phyloP scores from a whole-genome alignment of 306 rosid species.

The Vicia sativa region DNA sequence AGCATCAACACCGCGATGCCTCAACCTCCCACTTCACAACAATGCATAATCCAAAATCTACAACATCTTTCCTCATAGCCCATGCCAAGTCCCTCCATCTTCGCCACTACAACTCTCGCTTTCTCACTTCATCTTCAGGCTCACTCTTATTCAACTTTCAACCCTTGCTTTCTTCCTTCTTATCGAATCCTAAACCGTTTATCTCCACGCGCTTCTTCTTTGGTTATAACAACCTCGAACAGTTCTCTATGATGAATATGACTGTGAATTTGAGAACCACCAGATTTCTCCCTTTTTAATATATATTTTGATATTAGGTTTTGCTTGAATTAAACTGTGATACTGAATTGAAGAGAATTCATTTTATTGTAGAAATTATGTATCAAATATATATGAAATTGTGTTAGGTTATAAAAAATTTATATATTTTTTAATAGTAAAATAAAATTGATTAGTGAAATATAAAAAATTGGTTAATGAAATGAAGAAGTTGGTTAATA shows the following conservation, averaged over 20 bases:
- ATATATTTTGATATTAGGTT: background rate
- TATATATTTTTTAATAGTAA: too few species aligned
- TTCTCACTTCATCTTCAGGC: constrained; percentile 21
- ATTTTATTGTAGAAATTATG: too few species aligned
- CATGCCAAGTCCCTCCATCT: constrained; percentile 15
- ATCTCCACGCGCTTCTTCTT: constrained; percentile 49
- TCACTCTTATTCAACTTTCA: constrained; percentile 5
- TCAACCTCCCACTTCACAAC: constrained; percentile 9
- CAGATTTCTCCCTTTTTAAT: constrained; percentile 41
- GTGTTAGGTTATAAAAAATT: too few species aligned
- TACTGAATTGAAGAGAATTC: constrained; percentile 6
- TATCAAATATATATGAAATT: too few species aligned
- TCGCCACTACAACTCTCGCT: constrained; percentile 30
- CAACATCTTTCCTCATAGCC: too few species aligned
- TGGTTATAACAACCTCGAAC: constrained; percentile 63
- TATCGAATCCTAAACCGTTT: constrained; percentile 30
- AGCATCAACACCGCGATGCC: constrained; percentile 15
- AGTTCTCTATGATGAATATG: constrained; percentile 93
- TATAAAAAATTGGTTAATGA: too few species aligned
- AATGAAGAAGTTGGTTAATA: too few species aligned
- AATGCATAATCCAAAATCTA: constrained; percentile 37
- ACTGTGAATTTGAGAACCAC: constrained; percentile 64
- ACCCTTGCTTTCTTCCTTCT: constrained; percentile 35
- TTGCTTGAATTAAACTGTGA: background rate
- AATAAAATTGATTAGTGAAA: too few species aligned